Conservation (phyloP, 805 yeast species). For the Saturnispora besseyi region DNA sequence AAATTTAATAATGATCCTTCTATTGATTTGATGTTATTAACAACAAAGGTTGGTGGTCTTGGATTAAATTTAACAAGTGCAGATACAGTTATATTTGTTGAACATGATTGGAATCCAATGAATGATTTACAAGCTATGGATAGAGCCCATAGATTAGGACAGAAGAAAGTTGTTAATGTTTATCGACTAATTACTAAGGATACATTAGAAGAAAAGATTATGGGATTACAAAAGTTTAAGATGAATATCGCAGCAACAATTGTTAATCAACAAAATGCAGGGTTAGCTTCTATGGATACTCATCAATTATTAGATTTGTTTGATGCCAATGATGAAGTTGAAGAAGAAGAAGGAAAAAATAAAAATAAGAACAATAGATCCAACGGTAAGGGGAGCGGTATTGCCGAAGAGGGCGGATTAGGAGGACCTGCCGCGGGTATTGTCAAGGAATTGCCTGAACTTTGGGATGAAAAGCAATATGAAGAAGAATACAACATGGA, state of each 20-base stretch:
- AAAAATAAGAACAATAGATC: no score
- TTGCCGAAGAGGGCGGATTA: conserved; percentile 61
- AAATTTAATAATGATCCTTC: conserved; percentile 95
- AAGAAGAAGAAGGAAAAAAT: conserved; percentile 23
- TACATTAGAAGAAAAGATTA: conserved; percentile 92
- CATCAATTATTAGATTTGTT: conserved; percentile 86
- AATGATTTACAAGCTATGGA: conserved; percentile 99
- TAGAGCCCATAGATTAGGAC: conserved; percentile 96
- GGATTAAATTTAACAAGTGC: conserved; percentile 97
- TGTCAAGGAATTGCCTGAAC: conserved; percentile 78
- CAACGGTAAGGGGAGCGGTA: conserved; percentile 1
- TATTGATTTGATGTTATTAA: conserved; percentile 80
- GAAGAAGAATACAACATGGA: conserved; percentile 96
- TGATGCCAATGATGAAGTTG: conserved; percentile 45
- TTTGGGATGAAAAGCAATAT: conserved; percentile 95
- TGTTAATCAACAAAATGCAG: conserved; percentile 95
- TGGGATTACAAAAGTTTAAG: conserved; percentile 97
- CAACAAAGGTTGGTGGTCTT: conserved; percentile 98
- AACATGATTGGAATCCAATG: conserved; percentile 99
- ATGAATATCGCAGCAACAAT: conserved; percentile 95
- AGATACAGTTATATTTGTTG: conserved; percentile 97
- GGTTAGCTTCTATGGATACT: conserved; percentile 92
- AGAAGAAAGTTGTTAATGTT: conserved; percentile 94
- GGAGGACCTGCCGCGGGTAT: conserved; percentile 82
- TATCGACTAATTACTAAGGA: conserved; percentile 87